Evolutionary conservation across 768 basidiomycete genomes (phyloP), one percentile per base, ranked within the genome.

Genomic region (Boletus bicolor): DNA sequence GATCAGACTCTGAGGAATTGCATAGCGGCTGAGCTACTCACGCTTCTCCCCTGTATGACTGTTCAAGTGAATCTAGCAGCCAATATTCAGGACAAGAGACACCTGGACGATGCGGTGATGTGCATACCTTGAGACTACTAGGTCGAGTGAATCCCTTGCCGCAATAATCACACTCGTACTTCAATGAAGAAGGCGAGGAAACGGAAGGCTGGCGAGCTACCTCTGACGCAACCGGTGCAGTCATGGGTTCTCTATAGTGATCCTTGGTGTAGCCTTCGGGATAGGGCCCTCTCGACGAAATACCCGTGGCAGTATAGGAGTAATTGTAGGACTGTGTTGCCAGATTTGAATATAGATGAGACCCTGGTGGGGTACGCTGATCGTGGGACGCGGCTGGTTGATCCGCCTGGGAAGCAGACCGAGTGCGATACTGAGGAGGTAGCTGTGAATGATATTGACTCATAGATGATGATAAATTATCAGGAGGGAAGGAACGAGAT

Each of bases 11-110:
- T 57, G 60, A 65, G 37, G 30, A n/a, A 57, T 17, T 26, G 28
- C 47, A 38, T 26, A 26, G 24, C 42, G 26, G 37, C 38, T 11
- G 30, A 35, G 26, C 11, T 17, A 76, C 86, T 77, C 68, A 91
- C 89, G 89, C 76, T 87, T 91, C 70, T 89, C 87, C 59, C 89
- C 89, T 0, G 89, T 91, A 70, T 92, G 89, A 62, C 87, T 90
- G 59, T 92, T 89, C 59, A 88, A 71, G 71, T 92, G 90, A 60
- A 90, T 91, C 90, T 91, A 57, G 58, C 35, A 39, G 56, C 19
- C 30, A 28, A 52, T 11, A 56, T 54, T 65, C 30, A 61, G 54
- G 38, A 56, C 12, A 21, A 36, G 42, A 21, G 44, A 36, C 24
- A 17, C 26, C 32, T 41, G 44, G 39, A 55, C 35, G 42, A 51